A percentile compares a stretch with the other conserved stretches of the same genome.
These are phyloP conservation scores for Solanum hybrid DNA, from an alignment of 305 asterid genomes.

Conservation along the genomic window DNA sequence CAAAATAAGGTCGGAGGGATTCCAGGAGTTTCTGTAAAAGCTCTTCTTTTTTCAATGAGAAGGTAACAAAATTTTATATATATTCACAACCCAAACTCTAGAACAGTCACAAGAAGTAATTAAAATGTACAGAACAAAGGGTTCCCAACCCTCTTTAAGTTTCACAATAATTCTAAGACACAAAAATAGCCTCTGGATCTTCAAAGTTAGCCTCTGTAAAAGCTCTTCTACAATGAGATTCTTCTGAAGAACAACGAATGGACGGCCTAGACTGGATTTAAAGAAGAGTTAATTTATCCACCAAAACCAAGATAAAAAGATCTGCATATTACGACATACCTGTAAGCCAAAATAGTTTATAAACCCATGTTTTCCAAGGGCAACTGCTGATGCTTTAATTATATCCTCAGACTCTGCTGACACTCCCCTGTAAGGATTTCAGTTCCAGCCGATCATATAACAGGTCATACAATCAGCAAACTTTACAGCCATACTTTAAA, in stretches of 20 bases:
- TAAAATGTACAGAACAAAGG: background rate
- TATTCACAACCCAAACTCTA: background rate
- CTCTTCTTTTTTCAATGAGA: background rate
- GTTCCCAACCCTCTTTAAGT: background rate
- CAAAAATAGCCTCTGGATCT: background rate
- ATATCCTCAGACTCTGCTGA: constrained; percentile 64
- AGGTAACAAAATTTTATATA: background rate
- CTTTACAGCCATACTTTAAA: background rate
- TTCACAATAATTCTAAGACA: background rate
- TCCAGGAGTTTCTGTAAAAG: background rate
- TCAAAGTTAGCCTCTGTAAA: background rate
- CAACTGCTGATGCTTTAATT: constrained; percentile 56
- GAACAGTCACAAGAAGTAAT: background rate
- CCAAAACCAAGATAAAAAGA: background rate
- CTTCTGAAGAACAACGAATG: background rate
- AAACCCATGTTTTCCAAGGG: constrained; percentile 73
- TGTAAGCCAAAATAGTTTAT: constrained; percentile 95
- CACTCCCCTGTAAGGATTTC: constrained; percentile 55
- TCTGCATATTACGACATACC: constrained; percentile 23
- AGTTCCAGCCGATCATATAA: constrained; percentile 3
- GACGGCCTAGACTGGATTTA: background rate
- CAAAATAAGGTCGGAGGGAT: background rate
- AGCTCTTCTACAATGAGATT: background rate
- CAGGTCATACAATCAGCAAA: background rate
- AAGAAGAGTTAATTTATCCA: background rate